Base-by-base conservation (phyloP, 1,139 yeast species). In the Hansenula sp. region DNA sequence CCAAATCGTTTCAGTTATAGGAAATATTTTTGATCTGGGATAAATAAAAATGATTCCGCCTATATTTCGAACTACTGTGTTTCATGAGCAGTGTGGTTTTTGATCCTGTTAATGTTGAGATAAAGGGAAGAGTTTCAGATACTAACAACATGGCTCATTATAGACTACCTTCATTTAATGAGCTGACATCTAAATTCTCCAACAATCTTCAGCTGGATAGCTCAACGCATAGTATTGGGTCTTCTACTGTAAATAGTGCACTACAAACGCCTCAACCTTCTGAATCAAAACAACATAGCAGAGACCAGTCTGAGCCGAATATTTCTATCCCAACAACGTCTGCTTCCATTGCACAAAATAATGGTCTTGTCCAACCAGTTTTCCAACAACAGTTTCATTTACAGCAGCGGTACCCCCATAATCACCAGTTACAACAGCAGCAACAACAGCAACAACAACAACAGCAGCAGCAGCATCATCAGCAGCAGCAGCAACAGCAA, bases 111-210 rank as follows among this genome's bases (percentile, higher is more conserved):
- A 21, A 21, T 21, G 25, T 21, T 21, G 25, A 21, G 25, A 21
- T 21, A 21, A 21, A 6, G 9, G 9, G 25, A 9, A 21, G 25
- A 21, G 25, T 21, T 21, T 9, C 17, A 12, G 28, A 30, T n/a
- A 43, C 42, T 32, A 47, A 45, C 44, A 34, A 40, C 25, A 11
- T 16, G 24, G 24, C 51, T 44, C 41, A 39, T 28, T 32, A 13
- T 31, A 55, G 60, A 28, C 52, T 57, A 0, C 60, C 60, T 6
- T 54, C 59, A 5, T 57, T 57, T 39, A 50, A 40, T 33, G 55
- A 52, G 31, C 41, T 57, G 9, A 54, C 60, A 2, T 41, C 50
- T 6, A 45, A 41, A 12, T 54, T 57, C 31, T 19, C 27, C 3
- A 31, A 30, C n/a, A 24, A 17, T 30, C 15, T 36, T 13, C 40